Evolutionary conservation across 257 asterid genomes (phyloP).

Genomic region (Rhazya stricta): DNA sequence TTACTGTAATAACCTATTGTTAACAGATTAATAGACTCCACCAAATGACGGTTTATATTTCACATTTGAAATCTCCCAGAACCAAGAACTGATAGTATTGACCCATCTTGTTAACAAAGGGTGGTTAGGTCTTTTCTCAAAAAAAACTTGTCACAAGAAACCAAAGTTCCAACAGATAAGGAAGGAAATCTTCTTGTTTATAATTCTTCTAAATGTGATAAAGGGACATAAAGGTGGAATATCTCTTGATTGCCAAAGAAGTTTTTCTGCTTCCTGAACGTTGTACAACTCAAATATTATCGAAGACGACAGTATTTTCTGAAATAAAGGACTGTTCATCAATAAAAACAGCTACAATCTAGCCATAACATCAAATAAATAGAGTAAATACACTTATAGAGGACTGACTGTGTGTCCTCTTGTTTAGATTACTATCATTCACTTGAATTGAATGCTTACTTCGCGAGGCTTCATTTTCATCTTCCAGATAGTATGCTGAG

Average conservation of each 20-base stretch:
- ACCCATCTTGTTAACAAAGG: neutral
- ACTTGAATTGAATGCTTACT: slow-evolving; percentile 28
- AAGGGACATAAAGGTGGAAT: neutral
- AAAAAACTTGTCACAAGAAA: neutral
- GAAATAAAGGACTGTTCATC: neutral
- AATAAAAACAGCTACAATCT: neutral
- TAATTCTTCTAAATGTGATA: neutral
- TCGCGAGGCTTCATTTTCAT: slow-evolving; percentile 24
- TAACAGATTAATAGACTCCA: neutral
- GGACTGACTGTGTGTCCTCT: no score
- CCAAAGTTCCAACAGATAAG: neutral
- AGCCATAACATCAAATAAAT: neutral
- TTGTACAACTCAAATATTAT: neutral
- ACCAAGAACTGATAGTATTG: neutral
- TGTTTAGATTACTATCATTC: neutral
- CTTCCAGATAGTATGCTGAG: slow-evolving; percentile 54
- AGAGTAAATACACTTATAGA: neutral
- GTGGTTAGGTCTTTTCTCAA: neutral
- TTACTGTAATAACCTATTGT: neutral
- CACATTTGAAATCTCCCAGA: neutral
- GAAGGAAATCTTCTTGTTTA: neutral
- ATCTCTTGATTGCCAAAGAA: neutral
- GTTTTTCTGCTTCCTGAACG: neutral
- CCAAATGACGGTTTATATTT: no score
- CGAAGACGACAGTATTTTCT: neutral